Conservation (phyloP, 495 filamentous ascomycete species). For the Aspergillus kassunensis region DNA sequence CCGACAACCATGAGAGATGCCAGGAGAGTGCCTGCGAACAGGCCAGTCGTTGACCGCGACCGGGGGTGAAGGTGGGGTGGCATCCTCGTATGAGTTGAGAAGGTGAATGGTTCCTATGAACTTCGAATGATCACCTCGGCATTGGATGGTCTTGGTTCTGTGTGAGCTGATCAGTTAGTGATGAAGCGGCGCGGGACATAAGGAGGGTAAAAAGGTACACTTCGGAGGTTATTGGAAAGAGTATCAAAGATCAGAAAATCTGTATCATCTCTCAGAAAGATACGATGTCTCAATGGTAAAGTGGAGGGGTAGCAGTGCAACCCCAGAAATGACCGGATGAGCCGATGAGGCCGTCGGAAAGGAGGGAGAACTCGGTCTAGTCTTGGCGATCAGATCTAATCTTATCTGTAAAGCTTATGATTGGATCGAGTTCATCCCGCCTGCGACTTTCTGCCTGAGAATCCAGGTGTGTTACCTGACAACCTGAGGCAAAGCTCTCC, state of each 20-base stretch:
- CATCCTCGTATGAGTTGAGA: slow-evolving; percentile 47
- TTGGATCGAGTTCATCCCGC: slow-evolving; percentile 21
- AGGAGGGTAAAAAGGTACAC: neutral
- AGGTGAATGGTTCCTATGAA: neutral
- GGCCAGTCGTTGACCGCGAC: slow-evolving; percentile 82
- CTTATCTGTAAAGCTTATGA: slow-evolving; percentile 36
- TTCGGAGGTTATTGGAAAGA: neutral
- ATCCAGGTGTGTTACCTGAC: slow-evolving; percentile 6
- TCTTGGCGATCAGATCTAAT: slow-evolving; percentile 41
- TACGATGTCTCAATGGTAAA: slow-evolving; percentile 15
- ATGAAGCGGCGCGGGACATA: neutral
- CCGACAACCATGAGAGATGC: slow-evolving; percentile 87
- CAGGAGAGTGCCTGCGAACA: slow-evolving; percentile 93
- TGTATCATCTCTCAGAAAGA: neutral
- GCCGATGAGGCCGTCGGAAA: neutral
- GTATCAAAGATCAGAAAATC: neutral
- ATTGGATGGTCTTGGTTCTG: slow-evolving; percentile 8
- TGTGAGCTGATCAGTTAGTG: slow-evolving; percentile 4
- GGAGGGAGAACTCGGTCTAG: slow-evolving; percentile 19
- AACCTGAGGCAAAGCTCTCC: slow-evolving; percentile 6
- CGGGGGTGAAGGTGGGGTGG: slow-evolving; percentile 89
- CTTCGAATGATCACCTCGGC: slow-evolving; percentile 3
- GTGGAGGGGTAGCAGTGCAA: neutral
- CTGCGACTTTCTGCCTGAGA: neutral
- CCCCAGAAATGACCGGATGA: slow-evolving; percentile 4